Evolutionary conservation across 1,139 yeast genomes (phyloP).

Genomic region (Yamadazyma diospyri): DNA sequence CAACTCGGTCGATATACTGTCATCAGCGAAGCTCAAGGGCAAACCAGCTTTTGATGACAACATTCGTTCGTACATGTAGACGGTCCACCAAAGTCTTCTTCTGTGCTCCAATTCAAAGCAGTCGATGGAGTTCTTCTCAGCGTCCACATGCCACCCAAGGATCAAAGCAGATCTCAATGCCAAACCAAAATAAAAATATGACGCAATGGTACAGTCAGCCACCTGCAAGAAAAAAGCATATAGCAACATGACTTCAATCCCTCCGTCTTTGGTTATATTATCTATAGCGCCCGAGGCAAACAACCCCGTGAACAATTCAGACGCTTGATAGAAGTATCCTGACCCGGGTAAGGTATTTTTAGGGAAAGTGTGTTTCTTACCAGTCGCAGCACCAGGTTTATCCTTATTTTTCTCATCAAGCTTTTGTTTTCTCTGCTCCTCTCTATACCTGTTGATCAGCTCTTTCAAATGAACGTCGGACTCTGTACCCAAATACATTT

Average conservation of each 20-base stretch:
- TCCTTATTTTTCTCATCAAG: constrained; percentile 14
- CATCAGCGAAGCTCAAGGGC: constrained; percentile 75
- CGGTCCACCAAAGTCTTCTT: constrained; percentile 88
- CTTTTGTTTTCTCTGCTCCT: constrained; percentile 31
- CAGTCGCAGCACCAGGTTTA: constrained; percentile 6
- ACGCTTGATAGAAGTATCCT: constrained; percentile 71
- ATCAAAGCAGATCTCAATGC: constrained; percentile 73
- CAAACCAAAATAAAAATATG: constrained; percentile 76
- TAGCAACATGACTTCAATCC: constrained; percentile 72
- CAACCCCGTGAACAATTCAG: constrained; percentile 68
- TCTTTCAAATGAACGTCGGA: constrained; percentile 37
- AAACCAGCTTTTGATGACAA: constrained; percentile 81
- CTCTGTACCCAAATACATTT: constrained; percentile 78
- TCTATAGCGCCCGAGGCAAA: constrained; percentile 80
- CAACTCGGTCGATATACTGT: constrained; percentile 70
- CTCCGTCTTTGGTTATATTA: constrained; percentile 73
- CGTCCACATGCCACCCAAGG: constrained; percentile 81
- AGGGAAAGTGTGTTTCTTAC: constrained; percentile 10
- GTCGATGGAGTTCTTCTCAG: constrained; percentile 61
- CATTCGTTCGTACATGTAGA: constrained; percentile 85
- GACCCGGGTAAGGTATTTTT: constrained; percentile 64
- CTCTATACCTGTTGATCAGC: constrained; percentile 21
- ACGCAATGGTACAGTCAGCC: constrained; percentile 80
- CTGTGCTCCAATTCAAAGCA: constrained; percentile 75
- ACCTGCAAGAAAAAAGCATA: constrained; percentile 83